phyloP scores from a whole-genome alignment of 371 early-diverging fungal species.

The Sanchytrium tribonematis region DNA sequence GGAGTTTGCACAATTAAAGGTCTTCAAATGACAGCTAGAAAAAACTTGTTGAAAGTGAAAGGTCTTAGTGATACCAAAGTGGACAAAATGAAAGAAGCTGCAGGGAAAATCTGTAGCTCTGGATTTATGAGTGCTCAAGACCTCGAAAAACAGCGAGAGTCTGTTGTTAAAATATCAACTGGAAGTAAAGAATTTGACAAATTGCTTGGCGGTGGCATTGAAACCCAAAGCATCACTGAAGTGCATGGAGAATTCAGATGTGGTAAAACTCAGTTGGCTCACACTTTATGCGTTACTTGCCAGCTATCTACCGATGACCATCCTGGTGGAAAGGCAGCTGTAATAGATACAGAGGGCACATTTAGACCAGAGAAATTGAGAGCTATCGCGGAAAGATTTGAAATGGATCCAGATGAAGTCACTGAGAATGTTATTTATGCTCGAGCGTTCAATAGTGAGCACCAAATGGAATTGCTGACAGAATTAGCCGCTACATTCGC shows the following conservation, averaged over 20 bases:
- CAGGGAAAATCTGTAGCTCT: slow-evolving; percentile 13
- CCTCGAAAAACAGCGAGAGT: slow-evolving; percentile 4
- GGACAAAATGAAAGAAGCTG: slow-evolving; percentile 55
- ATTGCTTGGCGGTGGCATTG: slow-evolving; percentile 33
- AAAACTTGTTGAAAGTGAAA: slow-evolving; percentile 35
- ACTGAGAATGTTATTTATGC: slow-evolving; percentile 18
- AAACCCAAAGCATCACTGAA: slow-evolving; percentile 66
- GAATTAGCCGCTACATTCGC: slow-evolving; percentile 38
- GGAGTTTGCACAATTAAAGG: slow-evolving; percentile 51
- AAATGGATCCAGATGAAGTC: slow-evolving; percentile 25
- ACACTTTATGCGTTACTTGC: slow-evolving; percentile 42
- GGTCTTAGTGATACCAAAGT: slow-evolving; percentile 59
- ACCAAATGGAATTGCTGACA: slow-evolving; percentile 44
- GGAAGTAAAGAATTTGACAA: slow-evolving; percentile 9
- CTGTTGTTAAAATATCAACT: slow-evolving; percentile 7
- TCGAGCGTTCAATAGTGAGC: slow-evolving; percentile 49
- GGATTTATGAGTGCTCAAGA: slow-evolving; percentile 8
- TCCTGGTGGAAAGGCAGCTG: slow-evolving; percentile 37
- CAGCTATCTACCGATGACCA: slow-evolving; percentile 32
- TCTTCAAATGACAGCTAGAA: slow-evolving; percentile 47
- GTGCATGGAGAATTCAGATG: slow-evolving; percentile 37
- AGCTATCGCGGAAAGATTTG: slow-evolving; percentile 43
- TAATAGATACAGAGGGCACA: slow-evolving; percentile 55
- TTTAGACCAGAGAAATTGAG: slow-evolving; percentile 41
- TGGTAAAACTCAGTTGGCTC: slow-evolving; percentile 50